These are phyloP conservation scores for Ilyonectria sp. DNA, from an alignment of 2,329 filamentous ascomycete genomes.

Conservation along the genomic window DNA sequence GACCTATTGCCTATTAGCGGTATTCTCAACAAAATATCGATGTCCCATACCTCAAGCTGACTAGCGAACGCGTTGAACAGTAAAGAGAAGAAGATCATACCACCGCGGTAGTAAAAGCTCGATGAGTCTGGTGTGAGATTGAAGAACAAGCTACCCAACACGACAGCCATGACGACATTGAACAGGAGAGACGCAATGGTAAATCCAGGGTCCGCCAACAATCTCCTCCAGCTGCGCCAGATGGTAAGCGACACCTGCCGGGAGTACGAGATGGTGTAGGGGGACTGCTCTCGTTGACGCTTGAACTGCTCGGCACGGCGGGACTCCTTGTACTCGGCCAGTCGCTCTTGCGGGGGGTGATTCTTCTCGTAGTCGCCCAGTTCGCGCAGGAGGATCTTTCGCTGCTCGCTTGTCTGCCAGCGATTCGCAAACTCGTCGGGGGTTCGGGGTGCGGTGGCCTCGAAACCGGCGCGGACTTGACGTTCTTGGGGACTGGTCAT, in stretches of 20 bases:
- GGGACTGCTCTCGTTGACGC: slow-evolving; percentile 60
- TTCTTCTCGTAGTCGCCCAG: slow-evolving; percentile 47
- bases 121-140: slow-evolving; percentile 59
- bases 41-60: slow-evolving; percentile 49
- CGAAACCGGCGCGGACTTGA: slow-evolving; percentile 50
- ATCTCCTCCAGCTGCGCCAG: slow-evolving; percentile 56
- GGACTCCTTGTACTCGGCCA: slow-evolving; percentile 41
- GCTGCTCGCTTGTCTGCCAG: slow-evolving; percentile 50
- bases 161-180: slow-evolving; percentile 65
- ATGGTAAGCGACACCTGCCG: slow-evolving; percentile 62
- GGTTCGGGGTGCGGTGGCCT: slow-evolving; percentile 53
- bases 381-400: slow-evolving; percentile 49
- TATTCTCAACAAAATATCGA: fast-evolving
- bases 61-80: slow-evolving; percentile 65
- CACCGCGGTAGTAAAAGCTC: slow-evolving; percentile 63
- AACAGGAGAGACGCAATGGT: slow-evolving; percentile 58
- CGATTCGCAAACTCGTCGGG: slow-evolving; percentile 55
- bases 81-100: slow-evolving; percentile 66
- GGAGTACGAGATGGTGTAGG: slow-evolving; percentile 63
- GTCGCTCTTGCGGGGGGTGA: slow-evolving; percentile 38
- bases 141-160: slow-evolving; percentile 68
- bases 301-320: slow-evolving; percentile 45
- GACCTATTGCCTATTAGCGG: slow-evolving; percentile 26
- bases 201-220: slow-evolving; percentile 58
- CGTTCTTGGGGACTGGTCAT: slow-evolving; percentile 60